Conservation (phyloP, 2,329 filamentous ascomycete genomes). For the Stachybotrys elegans region DNA sequence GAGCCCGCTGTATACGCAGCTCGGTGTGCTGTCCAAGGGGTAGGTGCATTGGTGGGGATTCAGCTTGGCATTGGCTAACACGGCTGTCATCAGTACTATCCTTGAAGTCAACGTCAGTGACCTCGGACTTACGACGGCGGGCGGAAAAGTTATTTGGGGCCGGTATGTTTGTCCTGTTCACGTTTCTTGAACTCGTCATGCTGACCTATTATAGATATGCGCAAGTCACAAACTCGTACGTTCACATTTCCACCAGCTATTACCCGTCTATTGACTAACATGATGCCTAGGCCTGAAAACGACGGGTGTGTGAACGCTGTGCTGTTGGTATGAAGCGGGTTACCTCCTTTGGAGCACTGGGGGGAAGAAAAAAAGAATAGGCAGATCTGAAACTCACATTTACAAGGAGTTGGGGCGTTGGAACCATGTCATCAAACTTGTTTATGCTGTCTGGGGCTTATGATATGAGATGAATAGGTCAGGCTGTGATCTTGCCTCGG, state of each 20-base stretch:
- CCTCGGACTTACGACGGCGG: constrained; percentile 82
- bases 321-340: constrained; percentile 20
- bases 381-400: neutral
- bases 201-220: neutral
- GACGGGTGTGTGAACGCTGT: constrained; percentile 41
- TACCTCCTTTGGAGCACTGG: too few relatives aligned
- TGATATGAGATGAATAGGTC: too few relatives aligned
- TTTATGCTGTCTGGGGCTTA: too few relatives aligned
- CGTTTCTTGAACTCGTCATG: neutral
- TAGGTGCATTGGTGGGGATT: too few relatives aligned
- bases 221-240: too few relatives aligned
- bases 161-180: constrained; percentile 48
- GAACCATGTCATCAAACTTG: too few relatives aligned
- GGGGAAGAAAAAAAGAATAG: neutral
- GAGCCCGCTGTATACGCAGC: constrained; percentile 85
- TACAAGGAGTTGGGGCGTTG: constrained; percentile 2
- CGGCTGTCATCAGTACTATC: too few relatives aligned
- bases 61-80: too few relatives aligned
- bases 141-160: constrained; percentile 92
- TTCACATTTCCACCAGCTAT: too few relatives aligned
- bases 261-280: too few relatives aligned
- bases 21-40: constrained; percentile 87
- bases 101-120: constrained; percentile 94
- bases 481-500: too few relatives aligned
- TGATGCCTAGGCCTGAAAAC: constrained; percentile 43